Evolutionary conservation across 345 rosid genomes (phyloP), one percentile per base, ranked within the genome.

Genomic region (Zanthoxylum bungeanum): DNA sequence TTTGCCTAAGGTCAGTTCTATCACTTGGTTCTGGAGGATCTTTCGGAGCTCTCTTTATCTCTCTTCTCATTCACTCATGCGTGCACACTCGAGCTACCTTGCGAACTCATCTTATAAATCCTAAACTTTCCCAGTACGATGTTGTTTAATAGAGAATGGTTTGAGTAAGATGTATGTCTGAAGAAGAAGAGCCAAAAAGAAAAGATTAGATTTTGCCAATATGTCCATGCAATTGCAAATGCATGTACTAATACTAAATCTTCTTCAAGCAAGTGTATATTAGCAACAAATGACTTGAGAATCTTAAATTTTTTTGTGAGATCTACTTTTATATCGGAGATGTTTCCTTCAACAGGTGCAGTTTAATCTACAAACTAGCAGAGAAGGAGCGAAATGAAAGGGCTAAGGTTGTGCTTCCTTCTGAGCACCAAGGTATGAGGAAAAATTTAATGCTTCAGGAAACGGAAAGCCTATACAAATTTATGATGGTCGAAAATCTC

Each of bases 381-480:
- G 94, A 91, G 85, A 87, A 91, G 80, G 97, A 96, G 77, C 86
- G 70, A 37, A 68, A 75, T 7, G 98, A 91, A 19, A 86, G 88
- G 78, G 97, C 91, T 33, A 95, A 83, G 40, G 97, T 91, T 68
- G 84, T 96, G 30, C 98, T 96, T 81, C 98, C 99, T 56, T 93
- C 89, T 71, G 99, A 96, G 84, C 98, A 89, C 80, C 97, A 96
- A 93, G 98, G 98, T 91, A 70, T 34, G 47, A 57, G 70, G 16
- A 62, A 44, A 44, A 12, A 44, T 44, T 44, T 75, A 31, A n/a
- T 72, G 69, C 59, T 73, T 63, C 40, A 95, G 97, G 91, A 77
- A 79, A 83, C 75, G 96, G 96, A 30, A 83, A 85, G 56, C 90
- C 92, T 5, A 85, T 78, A 44, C 87, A 89, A 65, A 89, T 93